phyloP scores from a whole-genome alignment of 2,329 filamentous ascomycete species.

The Epichloe elymi region DNA sequence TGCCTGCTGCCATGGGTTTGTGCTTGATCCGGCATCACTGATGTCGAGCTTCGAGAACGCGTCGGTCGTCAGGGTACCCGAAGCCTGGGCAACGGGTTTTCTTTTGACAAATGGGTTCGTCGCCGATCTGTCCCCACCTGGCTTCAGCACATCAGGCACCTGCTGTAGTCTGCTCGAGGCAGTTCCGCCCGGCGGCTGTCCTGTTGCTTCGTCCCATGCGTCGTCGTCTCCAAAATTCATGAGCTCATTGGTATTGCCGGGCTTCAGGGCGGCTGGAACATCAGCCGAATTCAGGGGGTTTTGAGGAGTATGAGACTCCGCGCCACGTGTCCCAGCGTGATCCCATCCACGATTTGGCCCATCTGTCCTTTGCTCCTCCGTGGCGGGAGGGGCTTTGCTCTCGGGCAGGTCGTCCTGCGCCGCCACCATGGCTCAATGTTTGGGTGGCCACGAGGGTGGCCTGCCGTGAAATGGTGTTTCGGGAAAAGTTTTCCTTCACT shows the following conservation, averaged over 20 bases:
- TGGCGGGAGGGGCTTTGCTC: not conserved
- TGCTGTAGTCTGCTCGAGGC: conserved; percentile 7
- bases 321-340: conserved; percentile 4
- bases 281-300: conserved; percentile 6
- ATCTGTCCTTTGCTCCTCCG: conserved; percentile 7
- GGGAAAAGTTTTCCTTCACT: not conserved
- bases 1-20: conserved; percentile 21
- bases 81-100: conserved; percentile 17
- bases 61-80: conserved; percentile 15
- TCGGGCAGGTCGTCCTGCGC: conserved; percentile 2
- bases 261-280: conserved; percentile 4
- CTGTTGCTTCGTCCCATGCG: conserved; percentile 18
- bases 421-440: conserved; percentile 4
- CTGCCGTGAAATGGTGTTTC: not conserved
- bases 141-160: conserved; percentile 20
- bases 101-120: conserved; percentile 43
- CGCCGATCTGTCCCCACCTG: conserved; percentile 22
- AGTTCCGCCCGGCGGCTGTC: conserved; percentile 3
- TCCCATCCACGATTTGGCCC: conserved; percentile 13
- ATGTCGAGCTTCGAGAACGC: conserved; percentile 30
- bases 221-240: conserved; percentile 13
- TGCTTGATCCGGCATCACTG: conserved; percentile 25
- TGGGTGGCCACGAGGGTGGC: not conserved
- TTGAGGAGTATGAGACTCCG: not conserved
- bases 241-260: conserved; percentile 12